Conservation (phyloP, 805 yeast species). For the Torulaspora maleeae region DNA sequence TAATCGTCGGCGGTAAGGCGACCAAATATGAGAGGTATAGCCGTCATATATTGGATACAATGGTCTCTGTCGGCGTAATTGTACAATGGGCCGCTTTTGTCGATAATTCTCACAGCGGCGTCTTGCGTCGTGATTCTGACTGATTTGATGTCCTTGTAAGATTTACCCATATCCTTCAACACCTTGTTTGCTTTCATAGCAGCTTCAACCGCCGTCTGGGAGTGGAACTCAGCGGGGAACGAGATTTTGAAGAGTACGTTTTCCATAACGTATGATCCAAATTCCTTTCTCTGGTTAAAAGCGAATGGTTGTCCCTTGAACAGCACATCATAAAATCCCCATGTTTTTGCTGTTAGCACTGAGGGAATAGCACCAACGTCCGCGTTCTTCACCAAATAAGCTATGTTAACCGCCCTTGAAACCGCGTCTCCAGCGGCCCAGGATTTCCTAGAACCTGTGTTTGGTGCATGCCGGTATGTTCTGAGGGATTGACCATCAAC, state of each 20-base stretch:
- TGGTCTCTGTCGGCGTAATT: slow-evolving; percentile 64
- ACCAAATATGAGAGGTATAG: slow-evolving; percentile 52
- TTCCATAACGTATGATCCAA: slow-evolving; percentile 59
- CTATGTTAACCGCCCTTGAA: slow-evolving; percentile 54
- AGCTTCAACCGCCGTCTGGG: slow-evolving; percentile 61
- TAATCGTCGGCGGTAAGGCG: slow-evolving; percentile 56
- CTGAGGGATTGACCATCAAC: slow-evolving; percentile 57
- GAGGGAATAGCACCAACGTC: slow-evolving; percentile 53
- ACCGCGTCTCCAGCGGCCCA: slow-evolving; percentile 69
- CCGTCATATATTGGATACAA: slow-evolving; percentile 61
- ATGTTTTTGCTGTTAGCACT: slow-evolving; percentile 50
- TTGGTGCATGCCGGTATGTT: slow-evolving; percentile 62
- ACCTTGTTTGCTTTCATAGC: slow-evolving; percentile 43
- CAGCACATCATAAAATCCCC: slow-evolving; percentile 63
- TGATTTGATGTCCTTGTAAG: slow-evolving; percentile 45
- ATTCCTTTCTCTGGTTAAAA: slow-evolving; percentile 45
- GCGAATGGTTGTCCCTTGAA: slow-evolving; percentile 49
- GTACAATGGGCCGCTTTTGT: slow-evolving; percentile 54
- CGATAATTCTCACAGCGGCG: slow-evolving; percentile 57
- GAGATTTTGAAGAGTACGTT: slow-evolving; percentile 57
- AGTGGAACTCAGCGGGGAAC: slow-evolving; percentile 63
- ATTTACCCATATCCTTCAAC: slow-evolving; percentile 40
- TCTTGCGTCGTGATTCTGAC: slow-evolving; percentile 54
- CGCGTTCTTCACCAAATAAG: slow-evolving; percentile 48
- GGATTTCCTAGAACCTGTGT: slow-evolving; percentile 57